Conservation (phyloP, 2,329 filamentous ascomycete species). For the Verticillium longisporum region DNA sequence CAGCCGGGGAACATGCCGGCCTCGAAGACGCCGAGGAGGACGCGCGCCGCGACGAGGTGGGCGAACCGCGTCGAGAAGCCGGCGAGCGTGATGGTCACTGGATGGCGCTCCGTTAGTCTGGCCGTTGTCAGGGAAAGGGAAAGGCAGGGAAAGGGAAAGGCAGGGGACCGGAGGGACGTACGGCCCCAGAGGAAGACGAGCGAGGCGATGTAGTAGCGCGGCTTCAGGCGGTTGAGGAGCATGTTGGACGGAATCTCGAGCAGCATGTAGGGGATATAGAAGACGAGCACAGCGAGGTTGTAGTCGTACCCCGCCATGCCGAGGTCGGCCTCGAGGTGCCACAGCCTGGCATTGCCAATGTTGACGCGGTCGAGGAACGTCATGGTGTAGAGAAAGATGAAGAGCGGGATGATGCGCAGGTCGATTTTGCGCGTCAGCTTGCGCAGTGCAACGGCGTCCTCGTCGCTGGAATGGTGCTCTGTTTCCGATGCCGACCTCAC, state of each 20-base stretch:
- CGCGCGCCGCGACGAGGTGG: slow-evolving; percentile 39
- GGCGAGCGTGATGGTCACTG: slow-evolving; percentile 27
- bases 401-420: slow-evolving; percentile 15
- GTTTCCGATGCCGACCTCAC: background rate
- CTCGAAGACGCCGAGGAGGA: slow-evolving; percentile 59
- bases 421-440: slow-evolving; percentile 16
- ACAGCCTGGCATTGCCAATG: slow-evolving; percentile 22
- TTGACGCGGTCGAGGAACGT: slow-evolving; percentile 19
- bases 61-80: slow-evolving; percentile 35
- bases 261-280: slow-evolving; percentile 23
- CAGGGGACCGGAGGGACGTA: background rate
- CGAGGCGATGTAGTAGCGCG: slow-evolving; percentile 15
- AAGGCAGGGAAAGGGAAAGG: background rate
- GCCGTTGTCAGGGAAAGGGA: background rate
- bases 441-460: slow-evolving; percentile 5
- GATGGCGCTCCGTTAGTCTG: background rate
- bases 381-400: slow-evolving; percentile 18
- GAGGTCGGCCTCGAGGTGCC: slow-evolving; percentile 23
- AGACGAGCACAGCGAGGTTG: slow-evolving; percentile 19
- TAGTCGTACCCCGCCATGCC: slow-evolving; percentile 19
- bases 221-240: slow-evolving; percentile 21
- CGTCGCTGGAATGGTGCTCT: background rate
- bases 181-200: slow-evolving; percentile 23
- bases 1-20: slow-evolving; percentile 53
- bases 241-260: slow-evolving; percentile 22